Evolutionary conservation across 2,329 filamentous ascomycete species (phyloP), one percentile per base, ranked within the genome.

Genomic region (Pochonia chlamydosporia): DNA sequence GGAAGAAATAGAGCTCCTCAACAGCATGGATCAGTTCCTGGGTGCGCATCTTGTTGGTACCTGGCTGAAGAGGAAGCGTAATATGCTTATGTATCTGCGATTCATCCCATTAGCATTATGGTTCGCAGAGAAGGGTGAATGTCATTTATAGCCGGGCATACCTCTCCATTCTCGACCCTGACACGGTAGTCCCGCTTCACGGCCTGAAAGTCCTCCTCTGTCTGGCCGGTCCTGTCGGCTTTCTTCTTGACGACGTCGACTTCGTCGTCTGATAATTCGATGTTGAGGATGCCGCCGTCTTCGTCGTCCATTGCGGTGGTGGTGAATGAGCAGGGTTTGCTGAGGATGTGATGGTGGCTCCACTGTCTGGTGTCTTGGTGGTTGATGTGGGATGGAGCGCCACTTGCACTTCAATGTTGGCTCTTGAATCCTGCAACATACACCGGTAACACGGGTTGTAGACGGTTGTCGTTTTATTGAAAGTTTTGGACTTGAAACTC

Each of bases 1-100:
- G 61, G 53, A 74, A 74, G 58, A 77, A 81, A 55, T 81, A 81
- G 39, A 81, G 64, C 60, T 81, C 78, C 56, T 81, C 77, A 7
- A 76, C 72, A 0, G 77, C 78, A 55, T 81, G 76, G 18, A 79
- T 49, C 9, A 76, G 54, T n/a, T 74, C 68, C 52, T 80, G 75
- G 2, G 68, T 63, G 28, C 71, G 66, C 36, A 68, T 69, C 55
- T 80, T 81, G 26, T 66, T 63, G 4, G 69, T 57, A 4, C 45
- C 54, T 9, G 56, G 51, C 3, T 52, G 53, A 10, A 76, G 52
- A 1, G 76, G 75, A 2, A 78, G 54, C 5, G 57, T 49, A 30
- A 78, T 60, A 0, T 60, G 63, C 37, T 70, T 62, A 58, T 67
- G 64, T 21, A 79, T 67, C 76, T 79, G 46, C 18, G 13, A 2